Base-by-base conservation (phyloP, 805 yeast species). In the Candida silvicultrix region DNA sequence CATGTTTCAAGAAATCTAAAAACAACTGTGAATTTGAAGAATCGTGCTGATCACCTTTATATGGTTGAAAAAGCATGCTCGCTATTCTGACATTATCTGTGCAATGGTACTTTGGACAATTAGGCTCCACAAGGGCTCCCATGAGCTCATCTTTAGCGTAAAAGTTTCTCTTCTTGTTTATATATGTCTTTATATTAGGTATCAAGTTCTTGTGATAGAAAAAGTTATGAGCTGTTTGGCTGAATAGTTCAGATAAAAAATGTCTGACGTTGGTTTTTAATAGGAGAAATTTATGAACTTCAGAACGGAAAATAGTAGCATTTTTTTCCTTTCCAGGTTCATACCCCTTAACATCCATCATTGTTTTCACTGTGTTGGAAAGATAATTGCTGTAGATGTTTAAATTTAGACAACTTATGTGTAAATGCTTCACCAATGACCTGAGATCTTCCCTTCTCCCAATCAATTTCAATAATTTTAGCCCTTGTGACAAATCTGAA, bases 351-450 rank as follows among this genome's bases (percentile, higher is more conserved):
- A 7, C 12, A 28, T 7, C 14, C 31, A 28, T 28, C 4, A 8
- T 28, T 3, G 21, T 20, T 15, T 20, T 22, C 3, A 47, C 25
- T 1, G 41, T 41, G 11, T 40, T 38, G 19, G 51, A 47, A 3
- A 40, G 34, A 11, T 16, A 28, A 12, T 44, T 39, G 6, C 42
- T 49, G 4, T 43, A 28, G 8, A 48, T 39, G 41, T 47, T 46
- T 21, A 45, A 45, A 22, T 50, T 48, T 14, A 50, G 40, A 4
- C 44, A 47, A 36, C 40, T 43, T 21, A 47, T 40, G 8, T 39
- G 35, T 32, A 47, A 44, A 12, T 28, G 3, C 8, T 37, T 25
- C 6, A 49, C 53, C 19, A 47, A 40, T 5, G 38, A 19, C n/a
- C 21, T 5, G 1, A 48, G 22, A 16, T 44, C 45, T 4, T 46